Conservation (phyloP, 148 eudicot genomes). For the Cornus florida region DNA sequence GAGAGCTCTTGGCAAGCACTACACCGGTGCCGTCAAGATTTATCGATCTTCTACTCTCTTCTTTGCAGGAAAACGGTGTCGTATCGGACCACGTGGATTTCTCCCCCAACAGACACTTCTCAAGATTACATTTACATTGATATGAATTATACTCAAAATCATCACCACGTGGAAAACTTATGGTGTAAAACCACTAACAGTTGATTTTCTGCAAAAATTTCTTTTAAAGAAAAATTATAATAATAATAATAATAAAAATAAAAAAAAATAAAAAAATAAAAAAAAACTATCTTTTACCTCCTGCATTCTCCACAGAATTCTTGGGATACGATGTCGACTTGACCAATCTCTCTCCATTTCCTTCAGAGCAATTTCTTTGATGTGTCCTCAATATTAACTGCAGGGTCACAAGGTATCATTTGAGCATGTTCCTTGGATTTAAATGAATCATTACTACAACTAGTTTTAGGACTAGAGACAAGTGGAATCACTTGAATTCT, state of each 20-base stretch:
- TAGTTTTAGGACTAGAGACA: slow-evolving; percentile 3
- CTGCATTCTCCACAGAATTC: slow-evolving; percentile 5
- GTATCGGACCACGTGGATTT: too few relatives aligned
- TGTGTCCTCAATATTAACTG: background rate
- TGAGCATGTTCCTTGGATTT: slow-evolving; percentile 18
- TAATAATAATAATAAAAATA: too few relatives aligned
- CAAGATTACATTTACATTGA: background rate
- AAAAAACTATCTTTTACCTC: background rate
- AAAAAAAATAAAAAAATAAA: too few relatives aligned
- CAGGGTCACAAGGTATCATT: slow-evolving; percentile 18
- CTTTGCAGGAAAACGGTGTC: too few relatives aligned
- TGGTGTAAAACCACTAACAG: background rate
- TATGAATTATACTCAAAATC: background rate
- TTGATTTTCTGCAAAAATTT: too few relatives aligned
- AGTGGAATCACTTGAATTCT: slow-evolving; percentile 17
- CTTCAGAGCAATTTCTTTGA: background rate
- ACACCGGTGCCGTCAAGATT: too few relatives aligned
- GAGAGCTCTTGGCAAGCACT: too few relatives aligned
- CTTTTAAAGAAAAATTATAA: background rate
- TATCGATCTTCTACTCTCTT: too few relatives aligned
- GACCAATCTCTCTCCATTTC: background rate
- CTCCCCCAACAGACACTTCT: too few relatives aligned
- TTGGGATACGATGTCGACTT: background rate
- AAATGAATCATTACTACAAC: slow-evolving; percentile 13
- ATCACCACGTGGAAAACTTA: background rate